phyloP scores from a whole-genome alignment of 495 filamentous ascomycete species.

The Penicillium odoratum region DNA sequence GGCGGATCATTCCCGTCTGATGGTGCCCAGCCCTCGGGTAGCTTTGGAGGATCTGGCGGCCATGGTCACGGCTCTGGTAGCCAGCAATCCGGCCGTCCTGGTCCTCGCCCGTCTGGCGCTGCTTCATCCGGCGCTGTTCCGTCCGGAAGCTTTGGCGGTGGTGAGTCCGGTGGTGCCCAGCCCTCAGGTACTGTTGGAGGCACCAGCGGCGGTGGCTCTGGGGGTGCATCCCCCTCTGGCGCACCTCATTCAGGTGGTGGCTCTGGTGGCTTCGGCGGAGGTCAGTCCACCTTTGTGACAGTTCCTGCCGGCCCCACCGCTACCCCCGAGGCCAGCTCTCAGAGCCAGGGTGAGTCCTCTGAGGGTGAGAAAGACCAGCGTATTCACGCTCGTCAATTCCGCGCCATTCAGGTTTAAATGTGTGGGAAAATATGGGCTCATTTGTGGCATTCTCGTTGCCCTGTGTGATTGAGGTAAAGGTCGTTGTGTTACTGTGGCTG shows the following conservation, averaged over 20 bases:
- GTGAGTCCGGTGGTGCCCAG: neutral
- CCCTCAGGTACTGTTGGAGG: neutral
- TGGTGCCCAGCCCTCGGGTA: neutral
- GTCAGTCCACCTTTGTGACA: constrained; percentile 6
- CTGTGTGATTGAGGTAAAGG: constrained; percentile 15
- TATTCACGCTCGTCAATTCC: constrained; percentile 33
- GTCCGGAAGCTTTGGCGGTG: neutral
- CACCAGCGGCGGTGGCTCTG: neutral
- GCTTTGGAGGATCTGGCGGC: constrained; percentile 1
- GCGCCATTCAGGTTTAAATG: constrained; percentile 20
- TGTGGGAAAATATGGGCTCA: constrained; percentile 8
- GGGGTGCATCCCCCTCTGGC: constrained; percentile 3
- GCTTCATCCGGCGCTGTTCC: neutral
- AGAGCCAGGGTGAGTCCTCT: constrained; percentile 2
- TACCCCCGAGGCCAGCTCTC: neutral
- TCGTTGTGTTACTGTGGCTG: constrained; percentile 17
- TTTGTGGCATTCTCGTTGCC: constrained; percentile 16
- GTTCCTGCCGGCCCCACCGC: constrained; percentile 2
- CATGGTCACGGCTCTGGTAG: neutral
- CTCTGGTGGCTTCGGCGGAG: constrained; percentile 7
- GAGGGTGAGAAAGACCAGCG: constrained; percentile 19
- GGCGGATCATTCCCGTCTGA: neutral
- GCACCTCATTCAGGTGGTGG: constrained; percentile 9
- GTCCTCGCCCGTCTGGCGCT: constrained; percentile 3
- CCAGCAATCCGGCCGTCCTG: neutral